Evolutionary conservation across 352 stramenopile genomes (phyloP), one percentile per base, ranked within the genome.

Genomic region (Pythium phragmitis): DNA sequence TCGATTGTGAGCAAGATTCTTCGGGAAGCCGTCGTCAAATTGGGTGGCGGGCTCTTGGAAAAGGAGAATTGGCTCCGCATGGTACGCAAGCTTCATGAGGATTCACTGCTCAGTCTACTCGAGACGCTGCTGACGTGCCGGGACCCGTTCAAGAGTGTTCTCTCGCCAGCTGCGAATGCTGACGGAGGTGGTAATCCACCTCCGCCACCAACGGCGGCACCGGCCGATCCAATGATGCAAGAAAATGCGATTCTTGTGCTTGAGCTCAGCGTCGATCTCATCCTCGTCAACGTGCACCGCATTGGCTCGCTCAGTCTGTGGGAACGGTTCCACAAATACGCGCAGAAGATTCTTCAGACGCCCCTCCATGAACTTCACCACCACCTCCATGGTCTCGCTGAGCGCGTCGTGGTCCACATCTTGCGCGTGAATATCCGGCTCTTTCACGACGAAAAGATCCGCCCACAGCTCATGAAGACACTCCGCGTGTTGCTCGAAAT

Each of bases 231-330:
- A 8, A 95, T 95, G 87, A 89, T 92, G 77, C 87, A 95, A 62
- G 87, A 95, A 55, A 93, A 96, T 21, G 87, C 87, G 11, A 96
- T 96, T 37, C 64, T 96, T n/a, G 85, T 92, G 57, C 73, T 94
- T 17, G 87, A 96, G 63, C 69, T 91, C 14, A 91, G 83, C 58
- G 85, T 93, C 9, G 83, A 96, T 59, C 77, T 91, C 45, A 92
- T 96, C 30, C 71, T 96, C 37, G 87, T 92, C 50, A 96, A 96
- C 49, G 75, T 84, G 39, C 83, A 94, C 54, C 85, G 87, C 14
- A 91, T 94, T 33, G 65, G 80, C 54, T 58, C 80, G 50, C 72
- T 94, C 1, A 79, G 89, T 12, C 50, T 96, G 13, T 96, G 87
- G 87, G 80, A 87, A 4, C 77, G 79, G 28, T 92, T 96, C 69